Conservation (phyloP, 306 rosid genomes). For the Begonia fuchsioides region DNA sequence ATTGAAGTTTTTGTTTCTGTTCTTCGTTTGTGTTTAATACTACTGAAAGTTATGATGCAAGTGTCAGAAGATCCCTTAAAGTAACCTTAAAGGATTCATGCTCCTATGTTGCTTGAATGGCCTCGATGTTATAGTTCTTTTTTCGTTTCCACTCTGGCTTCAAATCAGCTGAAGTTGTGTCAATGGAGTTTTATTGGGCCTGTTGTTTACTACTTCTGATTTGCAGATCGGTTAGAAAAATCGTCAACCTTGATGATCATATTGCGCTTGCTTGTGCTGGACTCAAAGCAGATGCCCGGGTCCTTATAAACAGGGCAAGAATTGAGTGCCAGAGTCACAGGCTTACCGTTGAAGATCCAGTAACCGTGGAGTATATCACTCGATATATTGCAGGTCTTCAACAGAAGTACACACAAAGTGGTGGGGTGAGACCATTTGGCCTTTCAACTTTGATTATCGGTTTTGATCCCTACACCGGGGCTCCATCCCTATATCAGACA, state of each 20-base stretch:
- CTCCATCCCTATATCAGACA: constrained; percentile 78
- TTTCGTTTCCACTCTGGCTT: neutral
- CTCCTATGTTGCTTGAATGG: no score
- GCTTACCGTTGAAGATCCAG: constrained; percentile 93
- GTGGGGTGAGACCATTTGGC: no score
- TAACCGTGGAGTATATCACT: constrained; percentile 81
- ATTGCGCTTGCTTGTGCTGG: constrained; percentile 93
- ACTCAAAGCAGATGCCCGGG: constrained; percentile 96
- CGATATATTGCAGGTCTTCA: constrained; percentile 96
- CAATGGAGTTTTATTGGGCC: no score
- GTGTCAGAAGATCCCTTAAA: no score
- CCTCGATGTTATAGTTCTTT: neutral
- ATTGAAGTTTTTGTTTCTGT: no score
- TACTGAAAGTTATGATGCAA: no score
- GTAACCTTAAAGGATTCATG: no score
- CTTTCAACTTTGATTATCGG: no score
- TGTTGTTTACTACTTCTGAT: constrained; percentile 4
- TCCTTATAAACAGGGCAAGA: constrained; percentile 70
- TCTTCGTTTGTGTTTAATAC: no score
- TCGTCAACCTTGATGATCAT: constrained; percentile 38
- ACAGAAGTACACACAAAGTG: constrained; percentile 97
- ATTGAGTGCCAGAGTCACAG: constrained; percentile 93
- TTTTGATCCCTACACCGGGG: no score
- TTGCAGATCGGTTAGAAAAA: constrained; percentile 34
- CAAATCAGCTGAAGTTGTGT: no score